Evolutionary conservation across 257 asterid species (phyloP).

Genomic region (Rehmannia glutinosa): DNA sequence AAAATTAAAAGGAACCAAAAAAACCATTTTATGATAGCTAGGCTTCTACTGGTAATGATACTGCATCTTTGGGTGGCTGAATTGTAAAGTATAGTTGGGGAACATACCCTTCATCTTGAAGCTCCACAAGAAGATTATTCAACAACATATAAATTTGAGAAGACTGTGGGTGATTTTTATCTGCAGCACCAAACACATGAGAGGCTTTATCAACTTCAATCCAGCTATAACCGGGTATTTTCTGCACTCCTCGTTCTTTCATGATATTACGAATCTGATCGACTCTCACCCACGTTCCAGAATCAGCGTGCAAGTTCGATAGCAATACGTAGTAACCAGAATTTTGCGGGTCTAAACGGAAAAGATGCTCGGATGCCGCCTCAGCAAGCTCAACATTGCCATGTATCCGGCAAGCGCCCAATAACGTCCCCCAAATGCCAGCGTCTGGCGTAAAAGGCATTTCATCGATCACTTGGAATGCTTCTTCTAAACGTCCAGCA

Average conservation of each 20-base stretch:
- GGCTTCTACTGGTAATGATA: constrained; percentile 2
- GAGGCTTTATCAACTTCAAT: constrained; percentile 53
- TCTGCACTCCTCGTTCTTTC: constrained; percentile 78
- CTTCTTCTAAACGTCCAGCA: constrained; percentile 62
- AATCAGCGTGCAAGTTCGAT: constrained; percentile 69
- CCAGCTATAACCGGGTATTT: constrained; percentile 84
- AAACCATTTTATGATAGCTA: background rate
- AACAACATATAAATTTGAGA: constrained; percentile 45
- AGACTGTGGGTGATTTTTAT: constrained; percentile 58
- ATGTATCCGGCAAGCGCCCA: constrained; percentile 79
- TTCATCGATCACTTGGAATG: constrained; percentile 35
- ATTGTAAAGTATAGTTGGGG: constrained; percentile 9
- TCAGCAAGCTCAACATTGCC: constrained; percentile 76
- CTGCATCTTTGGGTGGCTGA: background rate
- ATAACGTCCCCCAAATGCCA: constrained; percentile 85
- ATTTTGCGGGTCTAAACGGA: constrained; percentile 68
- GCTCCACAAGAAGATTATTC: constrained; percentile 54
- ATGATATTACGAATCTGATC: constrained; percentile 51
- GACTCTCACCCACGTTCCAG: constrained; percentile 67
- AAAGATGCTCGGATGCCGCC: constrained; percentile 59
- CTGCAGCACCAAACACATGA: constrained; percentile 79
- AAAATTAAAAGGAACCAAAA: too few relatives aligned
- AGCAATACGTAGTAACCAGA: constrained; percentile 83
- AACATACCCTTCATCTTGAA: constrained; percentile 54
- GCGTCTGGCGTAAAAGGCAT: constrained; percentile 87